Conservation (phyloP, 1,284 basidiomycete genomes). For the Pseudozyma sp. region DNA sequence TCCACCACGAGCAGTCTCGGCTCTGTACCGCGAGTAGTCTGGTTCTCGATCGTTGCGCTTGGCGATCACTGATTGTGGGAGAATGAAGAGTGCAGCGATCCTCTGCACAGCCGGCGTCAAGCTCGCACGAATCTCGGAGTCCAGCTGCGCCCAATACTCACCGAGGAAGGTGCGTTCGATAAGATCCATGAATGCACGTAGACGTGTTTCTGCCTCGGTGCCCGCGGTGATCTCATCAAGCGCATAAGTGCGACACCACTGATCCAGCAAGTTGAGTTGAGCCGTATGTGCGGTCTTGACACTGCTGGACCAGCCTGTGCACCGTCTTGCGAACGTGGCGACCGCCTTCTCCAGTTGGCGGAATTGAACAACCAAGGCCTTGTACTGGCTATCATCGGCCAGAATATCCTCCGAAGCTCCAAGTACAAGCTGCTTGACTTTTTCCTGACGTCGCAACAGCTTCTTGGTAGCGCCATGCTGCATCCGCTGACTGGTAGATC, state of each 20-base stretch:
- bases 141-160: conserved; percentile 46
- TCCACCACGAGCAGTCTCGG: conserved; percentile 30
- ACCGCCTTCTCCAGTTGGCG: conserved; percentile 41
- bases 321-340: conserved; percentile 36
- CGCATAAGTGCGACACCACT: conserved; percentile 51
- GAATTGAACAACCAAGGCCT: conserved; percentile 42
- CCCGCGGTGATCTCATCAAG: conserved; percentile 27
- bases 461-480: conserved; percentile 50
- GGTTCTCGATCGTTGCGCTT: conserved; percentile 68
- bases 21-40: conserved; percentile 66
- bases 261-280: conserved; percentile 45
- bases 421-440: conserved; percentile 43
- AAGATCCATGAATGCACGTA: conserved; percentile 33
- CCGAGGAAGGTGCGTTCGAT: conserved; percentile 33
- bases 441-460: conserved; percentile 57
- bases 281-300: conserved; percentile 46
- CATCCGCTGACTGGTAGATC: conserved; percentile 42
- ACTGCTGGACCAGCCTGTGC: conserved; percentile 44
- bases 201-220: conserved; percentile 36
- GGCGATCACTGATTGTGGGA: conserved; percentile 63
- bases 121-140: conserved; percentile 44
- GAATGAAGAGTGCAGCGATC: conserved; percentile 58
- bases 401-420: conserved; percentile 32
- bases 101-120: conserved; percentile 61
- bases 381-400: conserved; percentile 50